Base-by-base conservation (phyloP, 208 protist genomes). In the Trypanosoma brucei region DNA sequence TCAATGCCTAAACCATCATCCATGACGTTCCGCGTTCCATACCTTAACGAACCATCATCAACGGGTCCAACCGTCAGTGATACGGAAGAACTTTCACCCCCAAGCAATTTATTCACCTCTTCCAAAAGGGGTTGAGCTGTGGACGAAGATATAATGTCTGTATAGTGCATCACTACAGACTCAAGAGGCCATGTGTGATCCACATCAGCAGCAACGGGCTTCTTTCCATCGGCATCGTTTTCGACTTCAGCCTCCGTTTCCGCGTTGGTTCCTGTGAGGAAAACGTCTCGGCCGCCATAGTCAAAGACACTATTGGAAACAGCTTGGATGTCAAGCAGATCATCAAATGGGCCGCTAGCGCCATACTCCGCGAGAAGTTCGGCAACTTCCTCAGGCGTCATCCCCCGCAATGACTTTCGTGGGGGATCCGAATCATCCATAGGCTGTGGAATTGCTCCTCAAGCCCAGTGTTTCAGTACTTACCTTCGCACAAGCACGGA, bases 361-460 rank as follows among this genome's bases (percentile, higher is more conserved):
- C 90, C 90, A 62, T 90, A 95, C 66, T 89, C 78, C 3, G 85
- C 75, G 7, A 95, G 76, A 11, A 95, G 57, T 11, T 60, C 73
- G 0, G 82, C 79, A 53, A 91, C 84, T 50, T 92, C 86, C 40
- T 83, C 80, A 8, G 60, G 59, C 1, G 76, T 74, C 39, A 91
- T 36, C 7, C 22, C 51, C 3, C 4, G 42, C 14, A 38, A n/a
- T 48, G 34, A 39, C 62, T 51, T 35, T 38, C 57, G 58, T 36
- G 54, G 64, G 2, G 36, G 52, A 31, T 36, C 60, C 3, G 33
- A 2, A 44, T 64, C 65, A 39, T 54, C 60, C 54, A 65, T 72
- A 56, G 34, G 9, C 44, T 55, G 14, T 55, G 9, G 37, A 8
- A 62, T 35, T n/a, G 35, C 40, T n/a, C 39, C 0, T 4, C 49